Conservation (phyloP, 306 rosid species). For the Vigna hirtella region DNA sequence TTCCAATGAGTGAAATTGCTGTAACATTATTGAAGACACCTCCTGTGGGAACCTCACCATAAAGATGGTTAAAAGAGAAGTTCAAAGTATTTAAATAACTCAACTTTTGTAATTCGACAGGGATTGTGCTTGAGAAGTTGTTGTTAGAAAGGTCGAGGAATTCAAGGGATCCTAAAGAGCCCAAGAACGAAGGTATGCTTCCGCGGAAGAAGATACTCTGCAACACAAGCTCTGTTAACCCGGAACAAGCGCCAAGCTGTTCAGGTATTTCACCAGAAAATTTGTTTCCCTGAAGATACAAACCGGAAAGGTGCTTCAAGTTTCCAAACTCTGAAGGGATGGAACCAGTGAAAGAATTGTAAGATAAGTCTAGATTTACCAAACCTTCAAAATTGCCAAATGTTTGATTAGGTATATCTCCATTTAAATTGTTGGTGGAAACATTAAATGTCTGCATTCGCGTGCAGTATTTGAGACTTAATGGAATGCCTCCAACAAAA, state of each 20-base stretch:
- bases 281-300: conserved; percentile 3
- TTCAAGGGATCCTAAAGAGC: conserved; percentile 27
- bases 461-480: conserved; percentile 3
- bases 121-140: conserved; percentile 43
- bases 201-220: conserved; percentile 33
- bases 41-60: conserved; percentile 49
- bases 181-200: conserved; percentile 29
- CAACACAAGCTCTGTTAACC: neutral
- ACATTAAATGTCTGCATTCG: neutral
- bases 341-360: conserved; percentile 35
- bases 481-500: conserved; percentile 40
- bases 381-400: conserved; percentile 35
- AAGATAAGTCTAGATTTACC: neutral
- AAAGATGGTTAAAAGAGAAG: conserved; percentile 50
- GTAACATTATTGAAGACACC: conserved; percentile 44
- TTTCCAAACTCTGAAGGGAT: conserved; percentile 44
- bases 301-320: conserved; percentile 32
- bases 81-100: conserved; percentile 7
- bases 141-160: conserved; percentile 46
- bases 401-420: conserved; percentile 21
- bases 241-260: conserved; percentile 28
- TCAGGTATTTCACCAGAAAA: conserved; percentile 44
- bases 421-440: conserved; percentile 18
- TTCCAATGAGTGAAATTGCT: conserved; percentile 32
- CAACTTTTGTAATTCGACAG: conserved; percentile 27